phyloP scores from a whole-genome alignment of 306 rosid genomes.

The Trifolium pratense region DNA sequence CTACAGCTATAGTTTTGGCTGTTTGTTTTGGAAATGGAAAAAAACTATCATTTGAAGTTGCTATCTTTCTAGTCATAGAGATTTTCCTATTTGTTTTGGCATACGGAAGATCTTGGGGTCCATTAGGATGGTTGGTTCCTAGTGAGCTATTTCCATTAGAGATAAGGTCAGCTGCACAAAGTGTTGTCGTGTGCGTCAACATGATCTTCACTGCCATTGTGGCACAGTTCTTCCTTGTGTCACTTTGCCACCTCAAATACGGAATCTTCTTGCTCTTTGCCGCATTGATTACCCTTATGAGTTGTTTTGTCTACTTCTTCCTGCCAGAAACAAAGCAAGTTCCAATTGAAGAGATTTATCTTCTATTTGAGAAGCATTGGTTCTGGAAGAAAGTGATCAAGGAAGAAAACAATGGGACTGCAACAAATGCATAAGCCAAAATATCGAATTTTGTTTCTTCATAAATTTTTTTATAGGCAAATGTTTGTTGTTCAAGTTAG shows the following conservation, averaged over 20 bases:
- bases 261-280: slow-evolving; percentile 78
- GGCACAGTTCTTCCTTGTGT: slow-evolving; percentile 68
- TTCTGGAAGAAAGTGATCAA: slow-evolving; percentile 61
- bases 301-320: slow-evolving; percentile 62
- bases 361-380: slow-evolving; percentile 73
- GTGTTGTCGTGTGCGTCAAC: slow-evolving; percentile 81
- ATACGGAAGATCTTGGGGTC: slow-evolving; percentile 92
- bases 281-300: slow-evolving; percentile 59
- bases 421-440: not conserved
- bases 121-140: slow-evolving; percentile 83
- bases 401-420: not conserved
- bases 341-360: slow-evolving; percentile 82
- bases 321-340: slow-evolving; percentile 88
- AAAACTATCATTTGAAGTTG: slow-evolving; percentile 36
- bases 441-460: not conserved
- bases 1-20: slow-evolving; percentile 62
- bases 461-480: not conserved
- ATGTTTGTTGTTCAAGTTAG: not conserved
- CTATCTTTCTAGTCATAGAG: slow-evolving; percentile 65
- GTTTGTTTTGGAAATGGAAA: slow-evolving; percentile 66
- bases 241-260: slow-evolving; percentile 75
- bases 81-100: slow-evolving; percentile 76
- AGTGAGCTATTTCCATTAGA: slow-evolving; percentile 87
- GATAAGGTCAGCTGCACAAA: slow-evolving; percentile 82
- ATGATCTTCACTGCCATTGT: slow-evolving; percentile 77